These are phyloP conservation scores for Tulasnella sp. DNA, from an alignment of 768 basidiomycete species.

Conservation along the genomic window DNA sequence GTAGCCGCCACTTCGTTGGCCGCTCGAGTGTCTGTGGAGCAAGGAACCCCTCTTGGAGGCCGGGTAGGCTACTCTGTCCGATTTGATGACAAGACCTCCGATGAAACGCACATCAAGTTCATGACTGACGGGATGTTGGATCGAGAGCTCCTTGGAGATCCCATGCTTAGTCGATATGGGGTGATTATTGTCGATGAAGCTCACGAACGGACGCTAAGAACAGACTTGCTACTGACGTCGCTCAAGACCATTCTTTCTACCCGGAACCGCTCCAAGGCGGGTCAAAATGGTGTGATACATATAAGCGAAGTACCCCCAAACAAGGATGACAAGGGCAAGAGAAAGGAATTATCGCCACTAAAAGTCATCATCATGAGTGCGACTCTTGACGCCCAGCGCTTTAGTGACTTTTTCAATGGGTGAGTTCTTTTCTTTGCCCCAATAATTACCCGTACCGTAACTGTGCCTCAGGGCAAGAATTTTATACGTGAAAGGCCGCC, in stretches of 20 bases:
- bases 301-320: constrained; percentile 30
- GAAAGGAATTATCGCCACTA: constrained; percentile 47
- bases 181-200: constrained; percentile 94
- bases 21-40: constrained; percentile 81
- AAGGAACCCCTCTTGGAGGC: constrained; percentile 63
- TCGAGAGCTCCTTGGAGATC: constrained; percentile 80
- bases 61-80: constrained; percentile 93
- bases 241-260: constrained; percentile 74
- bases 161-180: constrained; percentile 73
- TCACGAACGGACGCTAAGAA: constrained; percentile 91
- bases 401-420: constrained; percentile 83
- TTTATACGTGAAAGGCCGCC: constrained; percentile 87
- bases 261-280: constrained; percentile 48
- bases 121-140: constrained; percentile 98
- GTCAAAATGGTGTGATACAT: constrained; percentile 30
- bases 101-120: constrained; percentile 86
- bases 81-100: constrained; percentile 77
- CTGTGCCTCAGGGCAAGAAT: constrained; percentile 65
- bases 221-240: constrained; percentile 88
- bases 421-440: constrained; percentile 44
- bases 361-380: constrained; percentile 98
- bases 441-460: background rate
- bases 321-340: constrained; percentile 45
- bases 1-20: constrained; percentile 97
- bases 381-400: constrained; percentile 92